A percentile compares a stretch with the other conserved stretches of the same genome.
Conservation (phyloP, 192 early-diverging fungal genomes). For the Podila minutissima region DNA sequence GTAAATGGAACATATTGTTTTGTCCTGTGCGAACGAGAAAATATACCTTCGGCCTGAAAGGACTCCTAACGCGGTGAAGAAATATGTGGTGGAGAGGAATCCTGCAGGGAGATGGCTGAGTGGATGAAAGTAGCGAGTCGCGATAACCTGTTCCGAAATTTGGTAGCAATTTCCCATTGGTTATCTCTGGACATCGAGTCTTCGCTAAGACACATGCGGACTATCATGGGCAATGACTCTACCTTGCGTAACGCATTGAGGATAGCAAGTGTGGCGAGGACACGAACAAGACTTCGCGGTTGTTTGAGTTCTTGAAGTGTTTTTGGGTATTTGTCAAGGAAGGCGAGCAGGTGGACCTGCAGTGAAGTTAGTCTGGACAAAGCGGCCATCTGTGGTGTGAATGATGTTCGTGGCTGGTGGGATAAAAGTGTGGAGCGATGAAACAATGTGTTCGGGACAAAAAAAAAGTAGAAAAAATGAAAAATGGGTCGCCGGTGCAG, state of each 20-base stretch:
- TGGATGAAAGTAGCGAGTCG: conserved; percentile 23
- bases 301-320: too few species aligned
- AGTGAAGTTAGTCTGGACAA: conserved; percentile 9
- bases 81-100: conserved; percentile 12
- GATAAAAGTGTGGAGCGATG: background rate
- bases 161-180: background rate
- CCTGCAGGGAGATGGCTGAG: conserved; percentile 25
- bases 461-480: background rate
- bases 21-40: too few species aligned
- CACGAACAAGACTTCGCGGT: background rate
- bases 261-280: conserved; percentile 14
- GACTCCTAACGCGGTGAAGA: conserved; percentile 13
- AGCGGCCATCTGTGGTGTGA: conserved; percentile 11
- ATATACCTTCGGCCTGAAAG: conserved; percentile 20
- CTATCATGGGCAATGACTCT: background rate
- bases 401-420: background rate
- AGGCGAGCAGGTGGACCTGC: conserved; percentile 2
- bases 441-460: background rate
- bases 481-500: background rate
- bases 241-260: conserved; percentile 19
- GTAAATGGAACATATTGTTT: too few species aligned
- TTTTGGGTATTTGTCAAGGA: conserved; percentile 14
- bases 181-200: too few species aligned
- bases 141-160: conserved; percentile 7
- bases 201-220: background rate